Percentiles rank a stretch among this genome's conserved stretches.
Evolutionary conservation across 768 basidiomycete genomes (phyloP).

Genomic region (Dioszegia aurantiaca): DNA sequence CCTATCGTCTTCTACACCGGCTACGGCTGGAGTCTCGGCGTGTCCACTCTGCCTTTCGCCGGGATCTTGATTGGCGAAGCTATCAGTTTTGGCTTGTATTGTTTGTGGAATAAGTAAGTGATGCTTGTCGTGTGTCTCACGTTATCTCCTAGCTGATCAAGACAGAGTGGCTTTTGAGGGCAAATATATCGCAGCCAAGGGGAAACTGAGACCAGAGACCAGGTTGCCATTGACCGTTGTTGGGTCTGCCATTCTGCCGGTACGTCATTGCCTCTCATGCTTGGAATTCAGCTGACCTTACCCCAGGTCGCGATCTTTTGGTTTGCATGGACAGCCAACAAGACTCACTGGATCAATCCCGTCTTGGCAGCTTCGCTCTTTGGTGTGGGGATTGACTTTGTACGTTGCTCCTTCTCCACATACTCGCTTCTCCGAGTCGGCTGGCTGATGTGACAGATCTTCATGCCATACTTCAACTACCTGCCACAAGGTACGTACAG

Average conservation of each 20-base stretch:
- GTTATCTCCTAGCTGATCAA: neutral
- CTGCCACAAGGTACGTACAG: conserved; percentile 1
- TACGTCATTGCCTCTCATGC: conserved; percentile 1
- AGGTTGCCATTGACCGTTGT: conserved; percentile 8
- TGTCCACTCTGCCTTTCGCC: conserved; percentile 28
- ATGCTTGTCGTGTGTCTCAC: neutral
- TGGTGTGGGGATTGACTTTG: conserved; percentile 25
- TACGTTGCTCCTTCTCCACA: neutral
- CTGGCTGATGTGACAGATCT: neutral
- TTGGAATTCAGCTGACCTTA: neutral
- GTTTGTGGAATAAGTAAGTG: conserved; percentile 25
- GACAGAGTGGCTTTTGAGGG: conserved; percentile 11
- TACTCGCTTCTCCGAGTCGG: neutral
- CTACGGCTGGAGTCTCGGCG: conserved; percentile 30
- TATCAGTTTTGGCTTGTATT: conserved; percentile 23
- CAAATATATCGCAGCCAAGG: conserved; percentile 6
- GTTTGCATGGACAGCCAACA: conserved; percentile 47
- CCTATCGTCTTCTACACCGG: conserved; percentile 30
- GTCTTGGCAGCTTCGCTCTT: conserved; percentile 29
- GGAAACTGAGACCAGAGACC: conserved; percentile 9
- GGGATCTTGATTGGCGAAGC: conserved; percentile 27
- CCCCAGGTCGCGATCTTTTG: conserved; percentile 37
- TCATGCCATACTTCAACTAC: conserved; percentile 15
- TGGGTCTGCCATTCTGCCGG: conserved; percentile 17
- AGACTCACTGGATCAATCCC: conserved; percentile 46